Base-by-base conservation (phyloP, 2,329 filamentous ascomycete species). In the Triangularia verruculosa region DNA sequence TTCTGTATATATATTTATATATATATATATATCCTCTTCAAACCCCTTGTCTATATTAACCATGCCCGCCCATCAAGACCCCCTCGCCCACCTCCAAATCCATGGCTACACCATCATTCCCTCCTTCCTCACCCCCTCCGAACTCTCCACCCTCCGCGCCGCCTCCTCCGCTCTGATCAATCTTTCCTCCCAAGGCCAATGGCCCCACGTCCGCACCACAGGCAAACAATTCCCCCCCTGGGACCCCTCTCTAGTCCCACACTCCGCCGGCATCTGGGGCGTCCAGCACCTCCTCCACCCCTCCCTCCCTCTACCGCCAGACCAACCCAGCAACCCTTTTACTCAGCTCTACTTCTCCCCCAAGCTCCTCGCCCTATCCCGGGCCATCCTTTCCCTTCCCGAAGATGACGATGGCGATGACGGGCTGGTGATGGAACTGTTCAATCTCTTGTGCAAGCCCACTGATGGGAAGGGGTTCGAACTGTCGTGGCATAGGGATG, bases 211-310 rank as follows among this genome's bases (percentile, higher is more conserved):
- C 72, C 89, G 92, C 68, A 94, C 91, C 0, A 85, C 95, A 2
- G 91, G 91, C 61, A 96, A 96, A 76, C 92, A 96, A 77, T 97
- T 96, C 78, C 93, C 92, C 0, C 93, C 93, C 0, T 96, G 92
- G 92, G 80, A 84, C 4, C 80, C 80, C 22, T 81, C 82, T 54
- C 78, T 82, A 0, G 80, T 83, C n/a, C 79, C 81, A 57, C 78
- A 82, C 1, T 47, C 39, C 2, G 78, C 80, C 0, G 76, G 78
- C 20, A 96, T 96, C 75, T 96, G 92, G 93, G 92, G 92, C 67
- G 89, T 96, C 2, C 92, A 96, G 80, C 90, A 93, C 75, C 83
- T 96, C 4, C 81, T 96, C 71, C 89, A 93, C 75, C 92, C 92
- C 0, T 79, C 82, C 1, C 85, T 94, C 69, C 83, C 86, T 0